phyloP scores from a whole-genome alignment of 1,284 basidiomycete genomes.

The Leccinum fallax region DNA sequence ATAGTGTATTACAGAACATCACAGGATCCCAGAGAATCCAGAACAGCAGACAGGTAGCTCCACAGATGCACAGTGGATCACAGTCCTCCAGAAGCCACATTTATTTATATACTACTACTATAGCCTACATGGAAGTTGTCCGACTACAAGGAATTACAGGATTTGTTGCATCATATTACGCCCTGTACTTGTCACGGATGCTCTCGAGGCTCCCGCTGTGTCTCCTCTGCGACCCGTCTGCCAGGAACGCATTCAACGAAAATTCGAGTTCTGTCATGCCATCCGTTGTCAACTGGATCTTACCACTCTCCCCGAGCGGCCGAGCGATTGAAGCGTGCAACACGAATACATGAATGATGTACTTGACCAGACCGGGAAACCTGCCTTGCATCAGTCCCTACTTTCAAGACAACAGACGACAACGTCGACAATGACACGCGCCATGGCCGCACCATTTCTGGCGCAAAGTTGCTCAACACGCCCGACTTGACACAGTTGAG shows the following conservation, averaged over 20 bases:
- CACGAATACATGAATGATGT: slow-evolving; percentile 82
- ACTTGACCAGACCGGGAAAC: slow-evolving; percentile 68
- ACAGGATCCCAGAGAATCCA: too few relatives aligned
- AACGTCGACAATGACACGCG: slow-evolving; percentile 34
- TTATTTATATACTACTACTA: too few relatives aligned
- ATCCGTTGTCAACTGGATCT: slow-evolving; percentile 89
- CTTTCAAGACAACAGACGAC: slow-evolving; percentile 1
- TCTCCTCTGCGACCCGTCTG: slow-evolving; percentile 56
- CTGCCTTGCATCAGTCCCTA: slow-evolving; percentile 40
- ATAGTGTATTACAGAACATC: too few relatives aligned
- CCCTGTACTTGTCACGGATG: slow-evolving; percentile 79
- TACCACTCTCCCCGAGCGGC: slow-evolving; percentile 86
- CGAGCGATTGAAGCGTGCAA: slow-evolving; percentile 87
- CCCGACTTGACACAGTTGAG: slow-evolving; percentile 80
- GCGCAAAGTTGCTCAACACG: slow-evolving; percentile 72
- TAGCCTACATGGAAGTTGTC: too few relatives aligned
- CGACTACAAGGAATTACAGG: too few relatives aligned
- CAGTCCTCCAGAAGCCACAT: too few relatives aligned
- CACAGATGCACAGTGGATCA: too few relatives aligned
- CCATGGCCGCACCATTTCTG: slow-evolving; percentile 76
- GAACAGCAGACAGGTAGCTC: too few relatives aligned
- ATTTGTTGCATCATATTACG: slow-evolving; percentile 24
- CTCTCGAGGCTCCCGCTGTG: slow-evolving; percentile 66
- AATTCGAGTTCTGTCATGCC: slow-evolving; percentile 94
- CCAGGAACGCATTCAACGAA: slow-evolving; percentile 77